Conservation (phyloP, 768 basidiomycete genomes). For the Suillus hirtellus region DNA sequence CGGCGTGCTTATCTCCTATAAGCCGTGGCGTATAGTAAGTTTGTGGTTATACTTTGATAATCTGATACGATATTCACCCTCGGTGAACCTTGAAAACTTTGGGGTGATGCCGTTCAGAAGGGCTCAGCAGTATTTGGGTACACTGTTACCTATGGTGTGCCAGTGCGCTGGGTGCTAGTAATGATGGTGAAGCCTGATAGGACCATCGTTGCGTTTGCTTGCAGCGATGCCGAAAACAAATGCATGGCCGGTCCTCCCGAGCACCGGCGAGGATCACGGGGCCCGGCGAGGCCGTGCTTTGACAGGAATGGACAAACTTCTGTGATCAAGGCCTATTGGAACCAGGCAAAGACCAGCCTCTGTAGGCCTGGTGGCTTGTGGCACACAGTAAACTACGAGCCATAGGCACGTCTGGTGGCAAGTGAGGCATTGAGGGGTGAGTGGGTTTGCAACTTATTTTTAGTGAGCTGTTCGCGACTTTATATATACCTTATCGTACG, state of each 20-base stretch:
- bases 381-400: not conserved
- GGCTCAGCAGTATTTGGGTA: not conserved
- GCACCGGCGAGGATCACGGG: too few species aligned
- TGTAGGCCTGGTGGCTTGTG: not conserved
- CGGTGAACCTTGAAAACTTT: not conserved
- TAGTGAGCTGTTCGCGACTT: not conserved
- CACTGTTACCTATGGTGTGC: not conserved
- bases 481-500: not conserved
- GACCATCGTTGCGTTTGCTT: too few species aligned
- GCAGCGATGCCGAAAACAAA: too few species aligned
- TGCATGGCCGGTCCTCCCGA: too few species aligned
- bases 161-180: not conserved
- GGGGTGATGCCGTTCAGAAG: not conserved
- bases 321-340: too few species aligned
- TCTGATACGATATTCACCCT: not conserved
- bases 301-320: too few species aligned
- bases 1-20: not conserved
- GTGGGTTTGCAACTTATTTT: not conserved
- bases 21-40: not conserved
- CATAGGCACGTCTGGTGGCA: not conserved
- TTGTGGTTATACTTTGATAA: not conserved
- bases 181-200: too few species aligned
- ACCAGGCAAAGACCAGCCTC: too few species aligned
- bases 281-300: too few species aligned
- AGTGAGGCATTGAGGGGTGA: not conserved